These are phyloP conservation scores for Cordyceps cateniannulata DNA, from an alignment of 2,329 filamentous ascomycete species.

Conservation along the genomic window DNA sequence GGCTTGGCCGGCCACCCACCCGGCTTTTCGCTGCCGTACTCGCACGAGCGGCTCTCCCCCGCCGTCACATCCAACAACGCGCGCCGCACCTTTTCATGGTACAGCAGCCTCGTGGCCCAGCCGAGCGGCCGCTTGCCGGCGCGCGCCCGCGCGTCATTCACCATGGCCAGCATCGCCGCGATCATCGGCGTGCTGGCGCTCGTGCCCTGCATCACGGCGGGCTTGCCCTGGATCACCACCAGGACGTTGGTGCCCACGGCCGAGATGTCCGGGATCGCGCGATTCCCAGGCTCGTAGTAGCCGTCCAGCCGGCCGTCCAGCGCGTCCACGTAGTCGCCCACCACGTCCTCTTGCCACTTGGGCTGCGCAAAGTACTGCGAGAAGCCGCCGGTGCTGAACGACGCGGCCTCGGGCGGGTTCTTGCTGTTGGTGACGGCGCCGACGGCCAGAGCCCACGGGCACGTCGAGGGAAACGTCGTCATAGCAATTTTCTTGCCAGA, in stretches of 20 bases:
- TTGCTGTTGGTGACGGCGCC: constrained; percentile 46
- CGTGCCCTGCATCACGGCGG: constrained; percentile 32
- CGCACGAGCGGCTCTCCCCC: constrained; percentile 36
- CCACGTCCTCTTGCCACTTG: constrained; percentile 37
- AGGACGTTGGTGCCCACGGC: constrained; percentile 53
- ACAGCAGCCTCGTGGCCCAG: constrained; percentile 46
- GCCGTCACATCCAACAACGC: constrained; percentile 35
- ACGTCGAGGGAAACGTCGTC: constrained; percentile 58
- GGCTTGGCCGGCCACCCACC: constrained; percentile 37
- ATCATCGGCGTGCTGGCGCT: constrained; percentile 49
- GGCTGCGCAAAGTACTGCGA: constrained; percentile 42
- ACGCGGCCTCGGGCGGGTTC: constrained; percentile 34
- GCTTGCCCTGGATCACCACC: constrained; percentile 25
- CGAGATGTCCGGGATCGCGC: constrained; percentile 46
- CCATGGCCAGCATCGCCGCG: constrained; percentile 46
- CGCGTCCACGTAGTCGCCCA: constrained; percentile 32
- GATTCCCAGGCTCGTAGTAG: constrained; percentile 38
- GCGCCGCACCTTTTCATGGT: constrained; percentile 30
- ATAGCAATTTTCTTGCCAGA: constrained; percentile 48
- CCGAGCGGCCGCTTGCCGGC: constrained; percentile 43
- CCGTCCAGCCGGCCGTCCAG: constrained; percentile 37
- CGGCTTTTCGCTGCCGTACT: constrained; percentile 22
- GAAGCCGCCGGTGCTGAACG: constrained; percentile 47
- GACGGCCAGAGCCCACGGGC: constrained; percentile 62
- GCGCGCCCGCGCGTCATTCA: constrained; percentile 47